Conservation (phyloP, 164 flowering plant species). For the Stephania cephalantha region DNA sequence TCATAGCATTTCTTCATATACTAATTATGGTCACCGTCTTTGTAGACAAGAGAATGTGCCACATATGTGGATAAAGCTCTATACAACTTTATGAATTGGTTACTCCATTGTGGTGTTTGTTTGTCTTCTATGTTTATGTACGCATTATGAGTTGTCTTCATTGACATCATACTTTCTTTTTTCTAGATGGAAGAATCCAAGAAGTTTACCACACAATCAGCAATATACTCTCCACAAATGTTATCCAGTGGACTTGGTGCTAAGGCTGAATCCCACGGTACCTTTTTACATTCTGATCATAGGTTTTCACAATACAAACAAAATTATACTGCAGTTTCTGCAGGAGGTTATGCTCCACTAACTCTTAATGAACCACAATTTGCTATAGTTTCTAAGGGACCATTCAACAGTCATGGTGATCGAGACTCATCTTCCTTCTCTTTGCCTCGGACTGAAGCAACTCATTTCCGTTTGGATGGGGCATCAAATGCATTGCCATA, state of each 20-base stretch:
- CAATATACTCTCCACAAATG: conserved; percentile 36
- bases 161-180: not conserved
- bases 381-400: conserved; percentile 25
- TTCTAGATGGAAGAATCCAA: conserved; percentile 77
- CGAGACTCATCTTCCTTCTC: conserved; percentile 33
- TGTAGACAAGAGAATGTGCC: not conserved
- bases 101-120: not conserved
- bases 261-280: conserved; percentile 34
- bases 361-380: conserved; percentile 38
- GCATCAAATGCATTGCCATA: conserved; percentile 37
- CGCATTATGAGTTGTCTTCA: not conserved
- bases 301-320: conserved; percentile 34
- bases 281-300: conserved; percentile 24
- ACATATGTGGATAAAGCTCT: not conserved
- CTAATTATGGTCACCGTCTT: not conserved
- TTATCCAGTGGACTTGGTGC: conserved; percentile 32
- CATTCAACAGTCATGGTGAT: conserved; percentile 30
- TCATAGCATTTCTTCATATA: not conserved
- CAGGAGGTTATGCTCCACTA: conserved; percentile 35
- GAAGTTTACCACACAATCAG: conserved; percentile 35
- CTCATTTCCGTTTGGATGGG: conserved; percentile 44
- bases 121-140: too few relatives aligned
- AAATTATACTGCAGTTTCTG: conserved; percentile 23
- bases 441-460: conserved; percentile 37
- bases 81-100: not conserved